Conservation (phyloP, 2,329 filamentous ascomycete species). For the Plectosphaerella sp. region DNA sequence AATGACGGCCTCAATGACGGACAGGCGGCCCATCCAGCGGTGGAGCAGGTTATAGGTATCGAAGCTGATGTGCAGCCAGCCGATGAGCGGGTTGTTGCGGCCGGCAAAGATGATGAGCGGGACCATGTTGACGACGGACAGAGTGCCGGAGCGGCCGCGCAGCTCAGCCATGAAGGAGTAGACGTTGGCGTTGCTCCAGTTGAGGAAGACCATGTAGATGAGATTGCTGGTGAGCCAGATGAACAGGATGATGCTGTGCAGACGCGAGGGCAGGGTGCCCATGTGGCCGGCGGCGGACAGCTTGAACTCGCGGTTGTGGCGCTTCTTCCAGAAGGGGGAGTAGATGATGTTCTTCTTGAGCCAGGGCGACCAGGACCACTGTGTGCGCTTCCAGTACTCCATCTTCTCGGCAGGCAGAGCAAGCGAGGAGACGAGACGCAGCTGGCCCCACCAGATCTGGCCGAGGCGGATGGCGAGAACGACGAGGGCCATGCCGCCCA, state of each 20-base stretch:
- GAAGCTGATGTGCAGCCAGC: conserved; percentile 79
- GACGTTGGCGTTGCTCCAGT: conserved; percentile 53
- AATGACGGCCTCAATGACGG: conserved; percentile 61
- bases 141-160: conserved; percentile 74
- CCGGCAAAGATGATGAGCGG: conserved; percentile 84
- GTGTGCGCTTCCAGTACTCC: conserved; percentile 53
- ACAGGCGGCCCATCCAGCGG: conserved; percentile 73
- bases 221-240: conserved; percentile 58
- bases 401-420: conserved; percentile 45
- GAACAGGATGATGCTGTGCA: conserved; percentile 54
- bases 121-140: conserved; percentile 87
- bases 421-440: conserved; percentile 59
- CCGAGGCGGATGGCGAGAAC: conserved; percentile 49
- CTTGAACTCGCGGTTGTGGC: conserved; percentile 64
- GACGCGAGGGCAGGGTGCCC: conserved; percentile 60
- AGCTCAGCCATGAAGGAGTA: conserved; percentile 73
- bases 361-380: conserved; percentile 56
- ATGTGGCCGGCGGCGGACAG: conserved; percentile 56
- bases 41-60: conserved; percentile 83
- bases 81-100: conserved; percentile 89
- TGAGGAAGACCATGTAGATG: conserved; percentile 56
- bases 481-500: conserved; percentile 51
- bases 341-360: conserved; percentile 61
- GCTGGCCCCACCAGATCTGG: conserved; percentile 50
- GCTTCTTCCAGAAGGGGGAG: conserved; percentile 59